phyloP scores from a whole-genome alignment of 768 basidiomycete species.

The Trametes cingulata region DNA sequence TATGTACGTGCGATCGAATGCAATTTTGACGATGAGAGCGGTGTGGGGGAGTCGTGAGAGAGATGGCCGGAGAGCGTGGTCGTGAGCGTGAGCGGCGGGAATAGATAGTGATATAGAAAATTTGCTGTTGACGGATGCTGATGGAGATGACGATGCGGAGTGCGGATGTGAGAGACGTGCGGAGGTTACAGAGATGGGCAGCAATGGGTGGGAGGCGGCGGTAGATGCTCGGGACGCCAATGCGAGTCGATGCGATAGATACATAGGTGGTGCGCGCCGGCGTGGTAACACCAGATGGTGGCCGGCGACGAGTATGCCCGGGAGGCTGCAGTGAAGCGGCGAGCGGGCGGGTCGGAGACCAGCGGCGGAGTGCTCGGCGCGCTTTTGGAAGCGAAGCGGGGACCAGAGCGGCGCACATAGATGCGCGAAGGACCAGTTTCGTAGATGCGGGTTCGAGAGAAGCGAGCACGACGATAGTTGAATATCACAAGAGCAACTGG shows the following conservation, averaged over 20 bases:
- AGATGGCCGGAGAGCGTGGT: not conserved
- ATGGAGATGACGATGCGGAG: not conserved
- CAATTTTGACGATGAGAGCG: conserved; percentile 19
- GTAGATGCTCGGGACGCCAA: conserved; percentile 10
- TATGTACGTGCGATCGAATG: conserved; percentile 19
- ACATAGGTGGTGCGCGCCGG: conserved; percentile 19
- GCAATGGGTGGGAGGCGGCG: conserved; percentile 8
- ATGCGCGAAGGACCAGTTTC: not conserved
- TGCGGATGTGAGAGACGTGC: not conserved
- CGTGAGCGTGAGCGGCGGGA: conserved; percentile 8
- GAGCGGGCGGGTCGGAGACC: not conserved
- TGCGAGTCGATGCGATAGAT: conserved; percentile 17
- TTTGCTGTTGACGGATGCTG: conserved; percentile 17
- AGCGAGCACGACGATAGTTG: conserved; percentile 18
- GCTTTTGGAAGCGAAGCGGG: conserved; percentile 11
- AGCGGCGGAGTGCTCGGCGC: not conserved
- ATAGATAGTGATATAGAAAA: conserved; percentile 21
- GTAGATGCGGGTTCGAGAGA: conserved; percentile 4
- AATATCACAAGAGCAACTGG: conserved; percentile 14
- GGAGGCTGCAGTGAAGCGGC: conserved; percentile 1
- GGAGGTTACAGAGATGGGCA: conserved; percentile 9
- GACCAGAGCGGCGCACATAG: not conserved
- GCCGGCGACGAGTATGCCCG: not conserved
- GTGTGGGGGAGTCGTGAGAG: conserved; percentile 5
- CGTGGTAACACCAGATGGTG: not conserved